phyloP scores from a whole-genome alignment of 495 filamentous ascomycete genomes.

The Aspergillus homomorphus region DNA sequence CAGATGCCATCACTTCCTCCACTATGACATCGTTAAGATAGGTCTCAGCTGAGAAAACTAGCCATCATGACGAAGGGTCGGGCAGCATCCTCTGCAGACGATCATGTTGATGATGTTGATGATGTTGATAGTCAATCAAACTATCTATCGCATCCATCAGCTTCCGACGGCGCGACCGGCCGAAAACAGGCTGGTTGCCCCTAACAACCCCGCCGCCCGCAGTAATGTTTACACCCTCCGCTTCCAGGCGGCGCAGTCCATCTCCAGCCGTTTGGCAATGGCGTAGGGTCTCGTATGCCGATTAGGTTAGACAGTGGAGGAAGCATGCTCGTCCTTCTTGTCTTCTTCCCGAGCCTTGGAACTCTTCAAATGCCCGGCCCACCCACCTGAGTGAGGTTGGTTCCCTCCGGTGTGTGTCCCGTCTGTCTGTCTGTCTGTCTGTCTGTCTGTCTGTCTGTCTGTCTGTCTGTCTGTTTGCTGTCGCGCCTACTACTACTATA shows the following conservation, averaged over 20 bases:
- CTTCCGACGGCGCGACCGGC: conserved; percentile 11
- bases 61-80: not conserved
- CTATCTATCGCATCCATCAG: not conserved
- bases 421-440: conserved; percentile 11
- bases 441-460: conserved; percentile 2
- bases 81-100: not conserved
- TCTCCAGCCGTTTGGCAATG: conserved; percentile 28
- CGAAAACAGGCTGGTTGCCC: conserved; percentile 32
- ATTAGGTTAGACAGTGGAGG: conserved; percentile 21
- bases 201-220: conserved; percentile 34
- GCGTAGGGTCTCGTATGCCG: conserved; percentile 16
- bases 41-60: not conserved
- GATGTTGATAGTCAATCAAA: conserved; percentile 5
- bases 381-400: conserved; percentile 18
- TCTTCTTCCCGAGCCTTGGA: conserved; percentile 20
- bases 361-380: conserved; percentile 36
- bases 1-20: conserved; percentile 3
- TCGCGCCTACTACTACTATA: conserved; percentile 5
- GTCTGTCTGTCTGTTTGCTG: conserved; percentile 8
- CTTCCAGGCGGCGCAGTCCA: conserved; percentile 28
- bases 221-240: conserved; percentile 42
- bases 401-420: conserved; percentile 8
- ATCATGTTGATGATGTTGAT: conserved; percentile 4
- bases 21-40: conserved; percentile 7
- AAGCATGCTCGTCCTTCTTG: conserved; percentile 30